Conservation (phyloP, 2,329 filamentous ascomycete species). For the Phaeosphaeria sp. region DNA sequence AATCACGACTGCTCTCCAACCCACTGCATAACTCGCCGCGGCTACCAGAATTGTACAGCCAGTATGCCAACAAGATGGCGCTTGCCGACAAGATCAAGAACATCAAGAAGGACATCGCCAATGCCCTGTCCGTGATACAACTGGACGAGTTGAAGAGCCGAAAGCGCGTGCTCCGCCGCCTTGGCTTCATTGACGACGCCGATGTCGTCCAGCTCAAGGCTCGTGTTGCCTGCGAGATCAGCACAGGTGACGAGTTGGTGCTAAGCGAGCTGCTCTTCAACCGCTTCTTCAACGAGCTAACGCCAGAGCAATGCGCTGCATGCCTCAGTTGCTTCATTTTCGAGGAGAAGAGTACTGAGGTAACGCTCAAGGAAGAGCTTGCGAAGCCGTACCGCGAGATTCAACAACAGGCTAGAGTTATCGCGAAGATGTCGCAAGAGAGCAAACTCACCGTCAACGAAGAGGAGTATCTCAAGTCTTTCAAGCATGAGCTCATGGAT, state of each 20-base stretch:
- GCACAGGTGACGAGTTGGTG: slow-evolving; percentile 92
- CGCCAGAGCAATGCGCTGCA: slow-evolving; percentile 84
- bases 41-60: slow-evolving; percentile 82
- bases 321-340: slow-evolving; percentile 95
- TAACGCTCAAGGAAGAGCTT: slow-evolving; percentile 78
- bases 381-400: slow-evolving; percentile 86
- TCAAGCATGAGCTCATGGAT: slow-evolving; percentile 97
- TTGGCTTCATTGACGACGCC: slow-evolving; percentile 93
- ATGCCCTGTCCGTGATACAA: slow-evolving; percentile 87
- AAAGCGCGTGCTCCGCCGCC: slow-evolving; percentile 90
- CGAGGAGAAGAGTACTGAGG: slow-evolving; percentile 89
- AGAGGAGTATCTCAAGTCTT: slow-evolving; percentile 86
- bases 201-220: slow-evolving; percentile 98
- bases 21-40: slow-evolving; percentile 90
- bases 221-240: slow-evolving; percentile 96
- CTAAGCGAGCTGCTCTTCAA: slow-evolving; percentile 94
- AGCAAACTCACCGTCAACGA: slow-evolving; percentile 94
- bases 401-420: slow-evolving; percentile 81
- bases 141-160: slow-evolving; percentile 95
- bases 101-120: slow-evolving; percentile 84
- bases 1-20: slow-evolving; percentile 86
- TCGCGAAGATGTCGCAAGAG: slow-evolving; percentile 94
- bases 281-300: slow-evolving; percentile 95
- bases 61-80: slow-evolving; percentile 82
- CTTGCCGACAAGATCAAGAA: slow-evolving; percentile 81